phyloP scores from a whole-genome alignment of 1,284 basidiomycete species.

The Fomitopsis pinicola region DNA sequence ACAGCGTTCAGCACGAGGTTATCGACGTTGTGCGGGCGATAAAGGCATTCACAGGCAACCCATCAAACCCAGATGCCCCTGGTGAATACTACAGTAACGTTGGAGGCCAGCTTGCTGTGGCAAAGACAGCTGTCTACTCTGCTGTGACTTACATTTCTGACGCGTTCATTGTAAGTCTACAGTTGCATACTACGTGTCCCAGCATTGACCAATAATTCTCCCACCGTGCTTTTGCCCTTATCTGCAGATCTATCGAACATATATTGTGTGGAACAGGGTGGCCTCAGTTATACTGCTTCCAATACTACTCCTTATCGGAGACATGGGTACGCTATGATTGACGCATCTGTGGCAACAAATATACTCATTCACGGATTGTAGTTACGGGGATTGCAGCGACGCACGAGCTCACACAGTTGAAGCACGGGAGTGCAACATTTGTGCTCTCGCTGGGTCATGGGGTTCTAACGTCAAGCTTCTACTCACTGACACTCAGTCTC shows the following conservation, averaged over 20 bases:
- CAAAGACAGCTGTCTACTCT: not conserved
- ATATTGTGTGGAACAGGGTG: not conserved
- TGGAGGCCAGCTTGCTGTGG: not conserved
- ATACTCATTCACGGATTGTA: no score
- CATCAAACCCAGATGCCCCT: not conserved
- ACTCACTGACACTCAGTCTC: not conserved
- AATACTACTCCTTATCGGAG: not conserved
- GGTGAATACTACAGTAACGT: not conserved
- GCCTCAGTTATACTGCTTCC: not conserved
- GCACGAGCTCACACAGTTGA: not conserved
- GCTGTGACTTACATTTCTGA: not conserved
- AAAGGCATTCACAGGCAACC: not conserved
- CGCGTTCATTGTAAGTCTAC: not conserved
- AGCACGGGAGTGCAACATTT: no score
- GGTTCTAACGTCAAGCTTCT: not conserved
- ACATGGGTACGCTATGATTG: not conserved
- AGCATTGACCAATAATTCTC: not conserved
- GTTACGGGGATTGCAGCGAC: not conserved
- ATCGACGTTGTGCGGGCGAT: not conserved
- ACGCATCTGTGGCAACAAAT: no score
- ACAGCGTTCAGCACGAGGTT: not conserved
- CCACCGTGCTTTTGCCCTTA: not conserved
- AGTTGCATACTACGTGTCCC: not conserved
- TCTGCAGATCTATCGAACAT: not conserved
- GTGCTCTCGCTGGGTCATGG: no score